Percentiles rank a stretch among this genome's conserved stretches.
Conservation (phyloP, 371 early-diverging fungal genomes). For the Rhizopus arrhizus region DNA sequence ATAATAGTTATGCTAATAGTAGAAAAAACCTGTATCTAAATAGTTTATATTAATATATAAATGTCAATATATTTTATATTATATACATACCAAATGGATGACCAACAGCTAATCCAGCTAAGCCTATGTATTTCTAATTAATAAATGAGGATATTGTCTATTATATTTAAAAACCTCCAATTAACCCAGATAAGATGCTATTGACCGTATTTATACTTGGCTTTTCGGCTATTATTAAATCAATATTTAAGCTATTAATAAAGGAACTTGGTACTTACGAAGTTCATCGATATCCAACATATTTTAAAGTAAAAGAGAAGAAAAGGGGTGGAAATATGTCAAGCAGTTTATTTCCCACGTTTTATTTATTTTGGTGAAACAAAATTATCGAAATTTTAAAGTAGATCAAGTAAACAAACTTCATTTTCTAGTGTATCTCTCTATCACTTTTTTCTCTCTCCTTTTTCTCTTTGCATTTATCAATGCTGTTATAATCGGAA, state of each 20-base stretch:
- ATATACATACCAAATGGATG: slow-evolving; percentile 64
- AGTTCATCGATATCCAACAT: slow-evolving; percentile 50
- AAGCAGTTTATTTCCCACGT: slow-evolving; percentile 1
- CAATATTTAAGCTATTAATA: background rate
- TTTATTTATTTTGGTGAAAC: background rate
- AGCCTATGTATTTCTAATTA: slow-evolving; percentile 38
- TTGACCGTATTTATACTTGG: slow-evolving; percentile 46
- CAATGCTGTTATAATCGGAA: too few relatives aligned
- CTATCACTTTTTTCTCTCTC: too few relatives aligned
- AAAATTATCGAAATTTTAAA: too few relatives aligned
- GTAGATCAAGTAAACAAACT: too few relatives aligned
- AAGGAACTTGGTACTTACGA: slow-evolving; percentile 22
- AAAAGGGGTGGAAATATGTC: slow-evolving; percentile 13
- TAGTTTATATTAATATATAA: too few relatives aligned
- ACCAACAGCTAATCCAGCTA: slow-evolving; percentile 66
- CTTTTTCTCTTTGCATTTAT: too few relatives aligned
- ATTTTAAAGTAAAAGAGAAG: background rate
- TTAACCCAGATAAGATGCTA: slow-evolving; percentile 59
- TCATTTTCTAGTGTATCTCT: too few relatives aligned
- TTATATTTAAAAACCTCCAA: slow-evolving; percentile 49
- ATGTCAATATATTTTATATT: background rate
- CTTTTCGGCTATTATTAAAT: slow-evolving; percentile 33
- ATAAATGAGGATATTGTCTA: background rate
- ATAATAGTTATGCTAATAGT: background rate
- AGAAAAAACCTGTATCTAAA: slow-evolving; percentile 40